A percentile compares a stretch with the other conserved stretches of the same genome.
These are phyloP conservation scores for Clarireedia hainanense DNA, from an alignment of 2,329 filamentous ascomycete genomes.

Conservation along the genomic window DNA sequence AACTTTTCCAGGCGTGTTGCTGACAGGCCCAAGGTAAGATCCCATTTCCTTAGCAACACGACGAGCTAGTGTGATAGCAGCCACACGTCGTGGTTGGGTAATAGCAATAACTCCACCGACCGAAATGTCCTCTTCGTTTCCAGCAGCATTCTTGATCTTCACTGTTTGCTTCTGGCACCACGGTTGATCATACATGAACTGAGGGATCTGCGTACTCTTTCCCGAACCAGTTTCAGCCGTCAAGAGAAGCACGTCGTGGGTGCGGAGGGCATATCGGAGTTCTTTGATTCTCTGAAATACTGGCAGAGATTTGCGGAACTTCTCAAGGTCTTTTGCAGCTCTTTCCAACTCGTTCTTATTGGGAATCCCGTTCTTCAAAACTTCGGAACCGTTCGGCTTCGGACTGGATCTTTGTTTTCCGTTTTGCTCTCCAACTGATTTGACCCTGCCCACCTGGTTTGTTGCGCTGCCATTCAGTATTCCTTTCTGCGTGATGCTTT, in stretches of 20 bases:
- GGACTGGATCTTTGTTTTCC: neutral
- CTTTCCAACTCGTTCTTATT: conserved; percentile 14
- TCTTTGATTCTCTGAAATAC: conserved; percentile 26
- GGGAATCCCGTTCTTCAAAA: neutral
- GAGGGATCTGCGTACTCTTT: conserved; percentile 92
- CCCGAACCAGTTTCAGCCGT: conserved; percentile 92
- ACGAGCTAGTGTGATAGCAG: conserved; percentile 81
- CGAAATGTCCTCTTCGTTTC: conserved; percentile 36
- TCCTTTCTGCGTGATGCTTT: neutral
- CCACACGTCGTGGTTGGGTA: conserved; percentile 88
- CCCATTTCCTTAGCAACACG: conserved; percentile 82
- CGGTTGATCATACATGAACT: conserved; percentile 71
- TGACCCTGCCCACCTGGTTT: neutral
- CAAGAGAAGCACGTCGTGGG: conserved; percentile 64
- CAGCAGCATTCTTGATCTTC: conserved; percentile 33
- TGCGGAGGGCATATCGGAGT: conserved; percentile 23
- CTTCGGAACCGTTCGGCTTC: conserved; percentile 1
- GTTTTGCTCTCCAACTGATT: neutral
- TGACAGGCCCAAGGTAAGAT: conserved; percentile 42
- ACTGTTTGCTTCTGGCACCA: conserved; percentile 65
- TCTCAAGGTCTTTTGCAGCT: conserved; percentile 18
- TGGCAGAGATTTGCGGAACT: conserved; percentile 23
- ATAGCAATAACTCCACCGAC: conserved; percentile 82
- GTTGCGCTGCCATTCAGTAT: neutral
- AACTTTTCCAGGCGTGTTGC: conserved; percentile 40